phyloP scores from a whole-genome alignment of 169 alveolate genomes.

The Plasmodium ovale region DNA sequence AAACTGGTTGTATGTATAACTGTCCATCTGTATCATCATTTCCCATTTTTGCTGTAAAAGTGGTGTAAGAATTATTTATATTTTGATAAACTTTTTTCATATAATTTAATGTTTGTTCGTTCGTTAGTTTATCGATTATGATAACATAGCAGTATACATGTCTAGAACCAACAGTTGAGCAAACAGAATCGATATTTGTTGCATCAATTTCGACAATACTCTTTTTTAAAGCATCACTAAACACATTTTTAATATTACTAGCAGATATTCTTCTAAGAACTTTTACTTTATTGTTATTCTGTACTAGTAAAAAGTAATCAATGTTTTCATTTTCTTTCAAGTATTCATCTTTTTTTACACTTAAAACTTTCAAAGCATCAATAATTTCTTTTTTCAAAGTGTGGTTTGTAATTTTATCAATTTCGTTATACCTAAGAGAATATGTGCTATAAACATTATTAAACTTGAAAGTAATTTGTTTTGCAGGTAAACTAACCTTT shows the following conservation, averaged over 20 bases:
- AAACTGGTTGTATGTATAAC: constrained; percentile 67
- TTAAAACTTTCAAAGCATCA: constrained; percentile 42
- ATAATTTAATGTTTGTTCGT: constrained; percentile 10
- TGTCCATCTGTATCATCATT: constrained; percentile 23
- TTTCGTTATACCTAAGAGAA: constrained; percentile 33
- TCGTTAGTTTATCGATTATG: constrained; percentile 16
- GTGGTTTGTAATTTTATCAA: constrained; percentile 20
- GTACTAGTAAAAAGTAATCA: constrained; percentile 58
- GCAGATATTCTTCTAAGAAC: constrained; percentile 51
- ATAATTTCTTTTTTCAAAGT: constrained; percentile 23
- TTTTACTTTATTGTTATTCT: constrained; percentile 38
- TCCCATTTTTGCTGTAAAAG: constrained; percentile 26
- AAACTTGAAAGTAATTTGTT: constrained; percentile 36
- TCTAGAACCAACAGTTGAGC: constrained; percentile 63
- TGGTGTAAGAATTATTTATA: constrained; percentile 30
- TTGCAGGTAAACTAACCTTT: constrained; percentile 33
- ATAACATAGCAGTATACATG: constrained; percentile 62
- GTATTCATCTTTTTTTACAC: constrained; percentile 59
- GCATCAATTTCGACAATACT: constrained; percentile 51
- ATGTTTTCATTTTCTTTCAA: constrained; percentile 45
- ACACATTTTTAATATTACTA: constrained; percentile 53
- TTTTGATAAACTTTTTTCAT: constrained; percentile 46
- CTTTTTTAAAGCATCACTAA: constrained; percentile 39
- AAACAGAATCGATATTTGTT: constrained; percentile 33
- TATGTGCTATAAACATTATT: constrained; percentile 31